Conservation (phyloP, 208 protist genomes). For the Leishmania aethiopica region DNA sequence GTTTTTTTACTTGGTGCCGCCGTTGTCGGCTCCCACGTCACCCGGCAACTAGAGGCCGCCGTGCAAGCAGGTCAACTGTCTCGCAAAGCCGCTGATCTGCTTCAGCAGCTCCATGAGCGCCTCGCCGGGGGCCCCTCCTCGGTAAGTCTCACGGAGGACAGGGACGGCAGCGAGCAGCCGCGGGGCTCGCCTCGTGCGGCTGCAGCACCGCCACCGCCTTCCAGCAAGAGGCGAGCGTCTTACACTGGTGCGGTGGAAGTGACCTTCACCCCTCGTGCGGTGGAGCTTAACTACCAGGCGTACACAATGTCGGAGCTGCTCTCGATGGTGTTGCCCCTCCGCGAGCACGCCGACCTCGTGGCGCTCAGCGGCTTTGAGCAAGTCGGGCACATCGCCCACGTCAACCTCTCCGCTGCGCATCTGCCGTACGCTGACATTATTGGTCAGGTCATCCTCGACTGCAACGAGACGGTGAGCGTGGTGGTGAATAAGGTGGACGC, state of each 20-base stretch:
- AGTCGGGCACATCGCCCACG: conserved; percentile 97
- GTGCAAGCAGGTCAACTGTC: conserved; percentile 6
- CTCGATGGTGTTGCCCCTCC: conserved; percentile 35
- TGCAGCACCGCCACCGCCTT: background rate
- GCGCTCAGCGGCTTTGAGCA: conserved; percentile 86
- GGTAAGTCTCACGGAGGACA: background rate
- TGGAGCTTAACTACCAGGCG: conserved; percentile 66
- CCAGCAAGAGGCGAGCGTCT: background rate
- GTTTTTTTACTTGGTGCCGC: conserved; percentile 15
- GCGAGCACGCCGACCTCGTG: conserved; percentile 26
- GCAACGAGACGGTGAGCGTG: conserved; percentile 92
- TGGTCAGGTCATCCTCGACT: conserved; percentile 96
- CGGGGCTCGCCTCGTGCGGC: background rate
- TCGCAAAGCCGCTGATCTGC: conserved; percentile 8
- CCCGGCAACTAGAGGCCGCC: background rate
- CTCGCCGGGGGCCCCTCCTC: background rate
- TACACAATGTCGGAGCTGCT: conserved; percentile 90
- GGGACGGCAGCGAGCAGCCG: background rate
- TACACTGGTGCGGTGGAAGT: conserved; percentile 22
- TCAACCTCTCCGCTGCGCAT: conserved; percentile 95
- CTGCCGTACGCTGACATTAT: conserved; percentile 93
- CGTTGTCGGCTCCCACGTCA: background rate
- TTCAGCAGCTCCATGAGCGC: conserved; percentile 16
- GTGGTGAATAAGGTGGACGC: conserved; percentile 97
- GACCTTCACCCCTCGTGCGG: conserved; percentile 34